Evolutionary conservation across 352 stramenopile genomes (phyloP).

Genomic region (Plasmopara halstedii): DNA sequence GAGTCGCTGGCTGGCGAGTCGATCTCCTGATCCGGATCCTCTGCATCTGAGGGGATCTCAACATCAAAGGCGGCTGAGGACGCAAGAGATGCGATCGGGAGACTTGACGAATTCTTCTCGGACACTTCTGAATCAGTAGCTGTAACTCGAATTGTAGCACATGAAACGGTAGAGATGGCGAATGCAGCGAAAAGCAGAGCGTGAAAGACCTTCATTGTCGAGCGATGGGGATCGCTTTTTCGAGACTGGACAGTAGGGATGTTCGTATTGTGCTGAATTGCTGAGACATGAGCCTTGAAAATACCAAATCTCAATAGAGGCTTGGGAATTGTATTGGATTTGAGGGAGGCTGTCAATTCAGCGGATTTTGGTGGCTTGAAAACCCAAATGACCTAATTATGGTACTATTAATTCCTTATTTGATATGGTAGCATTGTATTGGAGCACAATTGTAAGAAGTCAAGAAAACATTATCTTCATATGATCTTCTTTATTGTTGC

Average conservation of each 20-base stretch:
- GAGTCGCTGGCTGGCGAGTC: conserved; percentile 6
- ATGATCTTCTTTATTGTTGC: too few species aligned
- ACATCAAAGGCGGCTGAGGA: conserved; percentile 1
- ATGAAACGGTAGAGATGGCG: conserved; percentile 17
- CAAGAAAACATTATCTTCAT: too few species aligned
- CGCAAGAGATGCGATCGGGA: neutral
- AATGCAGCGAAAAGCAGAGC: conserved; percentile 21
- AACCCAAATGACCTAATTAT: too few species aligned
- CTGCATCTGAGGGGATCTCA: neutral
- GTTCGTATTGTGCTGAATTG: neutral
- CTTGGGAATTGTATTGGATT: neutral
- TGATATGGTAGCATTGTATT: too few species aligned
- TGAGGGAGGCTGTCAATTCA: too few species aligned
- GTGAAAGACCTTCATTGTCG: conserved; percentile 33
- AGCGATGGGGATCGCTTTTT: conserved; percentile 8
- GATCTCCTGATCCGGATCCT: neutral
- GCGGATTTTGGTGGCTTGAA: too few species aligned
- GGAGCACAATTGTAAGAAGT: too few species aligned
- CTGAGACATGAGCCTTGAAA: neutral
- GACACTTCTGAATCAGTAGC: neutral
- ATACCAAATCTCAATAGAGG: neutral
- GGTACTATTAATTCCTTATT: too few species aligned
- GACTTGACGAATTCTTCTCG: conserved; percentile 5
- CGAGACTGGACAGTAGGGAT: conserved; percentile 3
- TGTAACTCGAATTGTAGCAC: conserved; percentile 7